phyloP scores from a whole-genome alignment of 345 rosid genomes.

The Cardamine resedifolia region DNA sequence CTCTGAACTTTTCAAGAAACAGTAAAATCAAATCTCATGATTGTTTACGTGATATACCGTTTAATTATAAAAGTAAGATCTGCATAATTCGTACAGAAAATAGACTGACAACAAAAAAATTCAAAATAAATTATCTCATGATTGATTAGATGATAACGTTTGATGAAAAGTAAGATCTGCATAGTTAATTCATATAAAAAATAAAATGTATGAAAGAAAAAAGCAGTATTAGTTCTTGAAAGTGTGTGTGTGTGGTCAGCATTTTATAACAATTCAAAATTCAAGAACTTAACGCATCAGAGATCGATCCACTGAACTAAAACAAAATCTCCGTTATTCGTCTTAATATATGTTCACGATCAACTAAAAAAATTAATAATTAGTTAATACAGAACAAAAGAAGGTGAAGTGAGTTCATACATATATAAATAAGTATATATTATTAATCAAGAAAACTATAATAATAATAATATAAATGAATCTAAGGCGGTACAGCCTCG shows the following conservation, averaged over 20 bases:
- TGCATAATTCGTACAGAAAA: background rate
- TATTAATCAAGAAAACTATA: background rate
- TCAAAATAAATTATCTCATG: background rate
- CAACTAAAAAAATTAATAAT: background rate
- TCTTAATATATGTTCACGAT: constrained; percentile 6
- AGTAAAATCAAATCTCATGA: background rate
- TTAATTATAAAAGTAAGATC: constrained; percentile 8
- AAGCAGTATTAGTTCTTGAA: background rate
- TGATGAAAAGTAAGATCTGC: constrained; percentile 2
- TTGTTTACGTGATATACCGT: background rate
- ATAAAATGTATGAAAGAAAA: background rate
- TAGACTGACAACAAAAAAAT: background rate
- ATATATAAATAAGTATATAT: background rate
- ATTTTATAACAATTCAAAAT: constrained; percentile 2
- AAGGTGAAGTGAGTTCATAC: constrained; percentile 25
- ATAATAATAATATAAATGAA: background rate
- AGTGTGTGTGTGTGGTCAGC: constrained; percentile 2
- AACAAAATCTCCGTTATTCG: background rate
- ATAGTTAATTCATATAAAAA: background rate
- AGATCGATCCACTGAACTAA: constrained; percentile 6
- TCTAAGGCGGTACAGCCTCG: constrained; percentile 29
- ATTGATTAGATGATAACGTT: background rate
- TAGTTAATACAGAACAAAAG: constrained; percentile 2
- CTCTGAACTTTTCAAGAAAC: constrained; percentile 1
- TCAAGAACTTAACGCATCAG: background rate